A percentile compares a stretch with the other conserved stretches of the same genome.
phyloP scores from a whole-genome alignment of 768 basidiomycete genomes.

The Amanita pallidorosea region DNA sequence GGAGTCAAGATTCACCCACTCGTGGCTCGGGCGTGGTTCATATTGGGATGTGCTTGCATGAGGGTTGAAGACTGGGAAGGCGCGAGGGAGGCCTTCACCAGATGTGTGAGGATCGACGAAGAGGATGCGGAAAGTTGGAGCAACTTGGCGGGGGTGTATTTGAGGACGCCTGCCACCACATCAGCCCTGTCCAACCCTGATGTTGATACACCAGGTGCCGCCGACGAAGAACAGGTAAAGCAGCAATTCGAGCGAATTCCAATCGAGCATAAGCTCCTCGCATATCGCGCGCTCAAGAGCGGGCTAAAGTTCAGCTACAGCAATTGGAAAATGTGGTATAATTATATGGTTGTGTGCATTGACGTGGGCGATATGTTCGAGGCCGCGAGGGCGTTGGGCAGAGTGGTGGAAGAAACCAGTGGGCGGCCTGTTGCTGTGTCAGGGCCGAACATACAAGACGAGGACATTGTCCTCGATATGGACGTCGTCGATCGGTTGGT shows the following conservation, averaged over 20 bases:
- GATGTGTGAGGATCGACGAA: constrained; percentile 86
- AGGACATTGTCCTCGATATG: constrained; percentile 48
- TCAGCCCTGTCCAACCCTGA: background rate
- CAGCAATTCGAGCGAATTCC: constrained; percentile 26
- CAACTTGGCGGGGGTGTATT: constrained; percentile 90
- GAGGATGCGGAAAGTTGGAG: constrained; percentile 99
- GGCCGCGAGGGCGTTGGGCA: constrained; percentile 70
- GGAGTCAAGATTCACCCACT: constrained; percentile 88
- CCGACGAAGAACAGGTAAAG: constrained; percentile 19
- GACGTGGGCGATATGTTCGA: constrained; percentile 91
- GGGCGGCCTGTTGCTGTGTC: constrained; percentile 14
- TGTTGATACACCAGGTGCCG: constrained; percentile 11
- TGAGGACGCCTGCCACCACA: constrained; percentile 53
- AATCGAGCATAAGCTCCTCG: constrained; percentile 73
- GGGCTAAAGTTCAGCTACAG: constrained; percentile 78
- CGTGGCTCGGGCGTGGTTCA: constrained; percentile 84
- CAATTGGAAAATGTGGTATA: constrained; percentile 98
- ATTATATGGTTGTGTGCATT: constrained; percentile 90
- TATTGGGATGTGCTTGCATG: constrained; percentile 87
- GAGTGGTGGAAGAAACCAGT: constrained; percentile 72
- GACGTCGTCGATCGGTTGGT: constrained; percentile 88
- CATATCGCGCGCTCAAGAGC: constrained; percentile 87
- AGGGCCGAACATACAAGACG: constrained; percentile 20
- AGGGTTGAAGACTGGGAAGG: constrained; percentile 77
- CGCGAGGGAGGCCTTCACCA: constrained; percentile 71